These are phyloP conservation scores for Fraxinus angustifolia DNA, from an alignment of 305 asterid genomes.

Conservation along the genomic window DNA sequence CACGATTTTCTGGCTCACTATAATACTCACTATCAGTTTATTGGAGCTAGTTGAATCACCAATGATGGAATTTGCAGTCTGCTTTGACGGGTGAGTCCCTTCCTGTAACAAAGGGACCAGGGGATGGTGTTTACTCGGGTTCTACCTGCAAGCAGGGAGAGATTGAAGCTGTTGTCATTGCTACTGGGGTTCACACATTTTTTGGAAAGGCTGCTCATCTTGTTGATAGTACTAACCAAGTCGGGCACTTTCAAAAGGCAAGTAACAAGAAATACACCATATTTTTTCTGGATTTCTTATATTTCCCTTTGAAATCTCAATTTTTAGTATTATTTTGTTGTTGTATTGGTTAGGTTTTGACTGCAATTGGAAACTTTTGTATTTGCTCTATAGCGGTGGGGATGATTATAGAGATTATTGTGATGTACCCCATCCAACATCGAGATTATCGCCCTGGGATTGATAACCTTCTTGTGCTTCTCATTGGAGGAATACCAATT, in stretches of 20 bases:
- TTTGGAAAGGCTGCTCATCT: constrained; percentile 99
- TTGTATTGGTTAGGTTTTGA: constrained; percentile 61
- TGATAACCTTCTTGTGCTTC: constrained; percentile 95
- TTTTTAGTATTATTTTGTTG: neutral
- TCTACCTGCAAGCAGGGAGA: constrained; percentile 99
- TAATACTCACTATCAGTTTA: neutral
- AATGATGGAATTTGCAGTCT: constrained; percentile 53
- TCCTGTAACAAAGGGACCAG: constrained; percentile 94
- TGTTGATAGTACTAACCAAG: constrained; percentile 92
- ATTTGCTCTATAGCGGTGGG: constrained; percentile 97
- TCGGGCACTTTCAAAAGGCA: constrained; percentile 96
- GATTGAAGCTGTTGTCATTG: constrained; percentile 86
- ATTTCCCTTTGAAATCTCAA: neutral
- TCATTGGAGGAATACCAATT: constrained; percentile 97
- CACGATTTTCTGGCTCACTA: constrained; percentile 6
- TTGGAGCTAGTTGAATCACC: neutral
- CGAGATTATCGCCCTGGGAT: constrained; percentile 89
- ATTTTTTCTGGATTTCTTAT: neutral
- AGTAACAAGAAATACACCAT: constrained; percentile 17
- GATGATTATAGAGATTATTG: constrained; percentile 84
- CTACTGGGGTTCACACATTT: constrained; percentile 97
- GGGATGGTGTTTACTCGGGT: constrained; percentile 98
- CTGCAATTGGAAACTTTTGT: constrained; percentile 97
- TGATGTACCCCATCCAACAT: constrained; percentile 95
- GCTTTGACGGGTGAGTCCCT: constrained; percentile 99